These are phyloP conservation scores for Talaromyces proteolyticus DNA, from an alignment of 495 filamentous ascomycete species.

Conservation along the genomic window DNA sequence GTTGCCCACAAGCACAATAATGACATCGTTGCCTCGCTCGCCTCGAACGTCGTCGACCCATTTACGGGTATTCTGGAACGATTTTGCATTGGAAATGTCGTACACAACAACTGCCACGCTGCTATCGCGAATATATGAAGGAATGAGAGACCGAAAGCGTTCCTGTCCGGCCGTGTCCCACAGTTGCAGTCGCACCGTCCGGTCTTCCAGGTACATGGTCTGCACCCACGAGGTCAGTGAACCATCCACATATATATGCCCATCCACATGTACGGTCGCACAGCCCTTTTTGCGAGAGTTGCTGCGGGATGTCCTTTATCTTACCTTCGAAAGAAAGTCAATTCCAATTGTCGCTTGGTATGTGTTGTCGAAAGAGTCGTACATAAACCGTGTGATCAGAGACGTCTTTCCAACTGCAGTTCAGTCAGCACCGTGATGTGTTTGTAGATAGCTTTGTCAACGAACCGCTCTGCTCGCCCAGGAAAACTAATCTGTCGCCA, in stretches of 20 bases:
- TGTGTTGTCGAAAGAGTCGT: slow-evolving; percentile 99
- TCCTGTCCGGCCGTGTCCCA: slow-evolving; percentile 99
- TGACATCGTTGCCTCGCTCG: slow-evolving; percentile 95
- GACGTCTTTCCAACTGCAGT: slow-evolving; percentile 90
- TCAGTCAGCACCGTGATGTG: slow-evolving; percentile 3
- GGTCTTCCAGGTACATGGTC: slow-evolving; percentile 99
- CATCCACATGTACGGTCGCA: too few species aligned
- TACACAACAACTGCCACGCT: slow-evolving; percentile 97
- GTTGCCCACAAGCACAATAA: slow-evolving; percentile 97
- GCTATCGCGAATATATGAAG: slow-evolving; percentile 96
- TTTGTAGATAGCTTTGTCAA: not conserved
- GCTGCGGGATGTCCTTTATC: too few species aligned
- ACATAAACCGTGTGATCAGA: slow-evolving; percentile 98
- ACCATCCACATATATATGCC: too few species aligned
- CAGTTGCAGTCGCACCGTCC: slow-evolving; percentile 92
- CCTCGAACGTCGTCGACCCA: slow-evolving; percentile 98
- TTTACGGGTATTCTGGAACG: slow-evolving; percentile 96
- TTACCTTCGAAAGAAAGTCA: slow-evolving; percentile 96
- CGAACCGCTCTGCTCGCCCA: slow-evolving; percentile 96
- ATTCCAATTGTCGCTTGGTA: slow-evolving; percentile 99
- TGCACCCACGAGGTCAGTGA: slow-evolving; percentile 77
- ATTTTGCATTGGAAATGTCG: slow-evolving; percentile 95
- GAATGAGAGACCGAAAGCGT: slow-evolving; percentile 92
- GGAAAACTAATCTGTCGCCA: slow-evolving; percentile 76
- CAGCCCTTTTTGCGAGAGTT: too few species aligned